Evolutionary conservation across 2,329 filamentous ascomycete species (phyloP), one percentile per base, ranked within the genome.

Genomic region (Cladorrhinum sp.): DNA sequence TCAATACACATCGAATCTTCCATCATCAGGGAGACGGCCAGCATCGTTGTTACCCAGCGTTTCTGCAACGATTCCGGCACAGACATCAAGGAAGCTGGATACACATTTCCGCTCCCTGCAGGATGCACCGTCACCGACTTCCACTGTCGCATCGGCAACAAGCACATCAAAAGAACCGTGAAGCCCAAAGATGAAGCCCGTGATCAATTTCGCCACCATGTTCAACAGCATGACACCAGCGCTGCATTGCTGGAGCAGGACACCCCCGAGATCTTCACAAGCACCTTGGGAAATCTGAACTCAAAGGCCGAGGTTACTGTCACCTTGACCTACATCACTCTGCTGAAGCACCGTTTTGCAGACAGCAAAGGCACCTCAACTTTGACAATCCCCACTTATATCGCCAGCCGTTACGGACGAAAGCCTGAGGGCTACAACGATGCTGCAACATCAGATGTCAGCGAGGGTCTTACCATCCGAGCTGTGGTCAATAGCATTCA

Each of bases 61-160:
- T 72, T 70, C 55, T 68, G 61, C 62, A 72, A 72, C 59, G 63
- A 70, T 25, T 59, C 63, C 12, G 18, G 9, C 48, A 13, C 36
- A 18, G 32, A 65, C 10, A 70, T 72, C 62, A 61, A 58, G 22
- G 50, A 66, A 38, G 67, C 68, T 1, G 64, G 66, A 9, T 71
- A 71, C 50, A 69, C 66, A 3, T 72, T 71, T 41, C 67, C 67
- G 9, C 63, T 72, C 3, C 65, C 69, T 1, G 57, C 62, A 20
- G 66, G 64, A 16, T 70, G 69, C 41, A 70, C 66, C 4, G 64
- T 72, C 7, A 70, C 64, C 10, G 65, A 62, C 12, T 71, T 72
- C 51, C 64, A 45, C 50, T 71, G 69, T 56, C 62, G 66, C 0
- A 55, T 72, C 18, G 69, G 69, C 0, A 60, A 60, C 16, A 69